These are phyloP conservation scores for Solanum clarkiae DNA, from an alignment of 257 asterid species.

Conservation along the genomic window DNA sequence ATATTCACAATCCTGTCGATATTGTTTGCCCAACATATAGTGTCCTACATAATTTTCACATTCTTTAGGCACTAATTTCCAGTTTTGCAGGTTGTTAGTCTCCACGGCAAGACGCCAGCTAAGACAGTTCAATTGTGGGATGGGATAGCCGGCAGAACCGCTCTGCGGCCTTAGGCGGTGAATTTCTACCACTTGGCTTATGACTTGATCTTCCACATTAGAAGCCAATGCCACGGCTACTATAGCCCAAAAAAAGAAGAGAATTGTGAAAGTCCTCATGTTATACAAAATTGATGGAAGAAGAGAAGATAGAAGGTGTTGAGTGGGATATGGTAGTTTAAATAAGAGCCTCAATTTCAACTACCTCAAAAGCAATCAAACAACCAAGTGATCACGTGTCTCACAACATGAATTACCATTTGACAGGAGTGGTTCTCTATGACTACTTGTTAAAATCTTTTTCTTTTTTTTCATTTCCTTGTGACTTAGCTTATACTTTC, in stretches of 20 bases:
- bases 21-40: constrained; percentile 57
- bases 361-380: no score
- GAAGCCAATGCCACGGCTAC: background rate
- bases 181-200: constrained; percentile 5
- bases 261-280: background rate
- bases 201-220: background rate
- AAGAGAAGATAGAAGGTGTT: background rate
- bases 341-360: no score
- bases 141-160: constrained; percentile 13
- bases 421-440: no score
- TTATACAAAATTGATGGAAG: background rate
- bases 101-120: constrained; percentile 77
- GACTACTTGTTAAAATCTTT: no score
- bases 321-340: background rate
- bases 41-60: constrained; percentile 45
- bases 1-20: constrained; percentile 26
- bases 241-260: background rate
- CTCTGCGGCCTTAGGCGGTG: constrained; percentile 33
- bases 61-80: constrained; percentile 29
- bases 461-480: no score
- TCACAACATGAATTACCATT: no score
- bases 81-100: constrained; percentile 29
- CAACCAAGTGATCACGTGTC: no score
- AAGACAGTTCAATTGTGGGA: constrained; percentile 35
- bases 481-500: no score